Evolutionary conservation across 768 basidiomycete species (phyloP).

Genomic region (Leccinum subtestaceum): DNA sequence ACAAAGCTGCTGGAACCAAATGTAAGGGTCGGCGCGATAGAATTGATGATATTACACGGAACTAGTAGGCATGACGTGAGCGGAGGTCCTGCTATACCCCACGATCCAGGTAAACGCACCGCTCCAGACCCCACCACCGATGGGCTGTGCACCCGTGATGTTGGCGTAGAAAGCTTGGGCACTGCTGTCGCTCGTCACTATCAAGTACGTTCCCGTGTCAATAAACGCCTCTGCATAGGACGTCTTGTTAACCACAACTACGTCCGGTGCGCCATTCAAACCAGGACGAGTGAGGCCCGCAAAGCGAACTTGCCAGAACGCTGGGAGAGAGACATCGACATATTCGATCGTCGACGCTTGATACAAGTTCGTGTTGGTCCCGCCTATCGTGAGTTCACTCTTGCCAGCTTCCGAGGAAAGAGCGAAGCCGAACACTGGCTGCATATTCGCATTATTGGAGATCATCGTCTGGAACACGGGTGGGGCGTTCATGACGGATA

Average conservation of each 20-base stretch:
- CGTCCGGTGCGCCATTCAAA: slow-evolving; percentile 15
- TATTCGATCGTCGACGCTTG: slow-evolving; percentile 42
- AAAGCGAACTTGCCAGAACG: slow-evolving; percentile 39
- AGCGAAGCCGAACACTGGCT: slow-evolving; percentile 48
- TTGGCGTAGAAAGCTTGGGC: slow-evolving; percentile 30
- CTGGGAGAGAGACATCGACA: slow-evolving; percentile 27
- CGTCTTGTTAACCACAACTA: slow-evolving; percentile 26
- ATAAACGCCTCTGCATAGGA: slow-evolving; percentile 31
- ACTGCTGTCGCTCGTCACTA: slow-evolving; percentile 22
- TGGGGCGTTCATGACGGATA: slow-evolving; percentile 35
- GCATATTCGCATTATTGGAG: slow-evolving; percentile 30
- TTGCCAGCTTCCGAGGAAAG: slow-evolving; percentile 37
- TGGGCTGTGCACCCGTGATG: slow-evolving; percentile 29
- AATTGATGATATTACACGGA: slow-evolving; percentile 31
- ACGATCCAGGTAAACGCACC: slow-evolving; percentile 15
- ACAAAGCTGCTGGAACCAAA: slow-evolving; percentile 40
- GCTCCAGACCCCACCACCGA: slow-evolving; percentile 37
- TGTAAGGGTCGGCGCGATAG: slow-evolving; percentile 32
- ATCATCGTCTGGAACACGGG: slow-evolving; percentile 48
- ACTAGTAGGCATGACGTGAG: slow-evolving; percentile 20
- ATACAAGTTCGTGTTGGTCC: slow-evolving; percentile 45
- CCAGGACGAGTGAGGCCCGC: slow-evolving; percentile 29
- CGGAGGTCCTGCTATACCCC: no score
- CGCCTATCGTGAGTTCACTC: slow-evolving; percentile 58
- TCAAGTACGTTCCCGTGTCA: slow-evolving; percentile 34